Conservation (phyloP, 106 monocot genomes). For the Triglochin maritima region DNA sequence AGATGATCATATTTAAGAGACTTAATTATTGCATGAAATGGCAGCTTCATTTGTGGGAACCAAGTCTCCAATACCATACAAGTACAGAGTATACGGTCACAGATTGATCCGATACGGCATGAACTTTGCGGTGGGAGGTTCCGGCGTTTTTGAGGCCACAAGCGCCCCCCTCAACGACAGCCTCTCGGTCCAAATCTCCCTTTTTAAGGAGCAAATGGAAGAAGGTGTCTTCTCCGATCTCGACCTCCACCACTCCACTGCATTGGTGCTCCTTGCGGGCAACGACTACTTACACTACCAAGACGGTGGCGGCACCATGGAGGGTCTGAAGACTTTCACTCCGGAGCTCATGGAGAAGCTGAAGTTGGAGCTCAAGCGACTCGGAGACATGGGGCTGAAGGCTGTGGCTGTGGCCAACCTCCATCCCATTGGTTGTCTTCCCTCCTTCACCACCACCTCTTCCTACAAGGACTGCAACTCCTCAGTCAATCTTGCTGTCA, state of each 20-base stretch:
- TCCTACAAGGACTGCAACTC: conserved; percentile 14
- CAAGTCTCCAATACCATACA: conserved; percentile 50
- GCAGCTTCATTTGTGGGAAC: conserved; percentile 32
- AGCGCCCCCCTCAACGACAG: conserved; percentile 18
- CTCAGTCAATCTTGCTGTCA: conserved; percentile 7
- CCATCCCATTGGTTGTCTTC: conserved; percentile 21
- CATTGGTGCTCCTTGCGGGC: conserved; percentile 35
- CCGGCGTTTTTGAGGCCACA: conserved; percentile 29
- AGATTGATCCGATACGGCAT: conserved; percentile 34
- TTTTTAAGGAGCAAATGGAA: conserved; percentile 19
- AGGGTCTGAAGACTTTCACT: conserved; percentile 9
- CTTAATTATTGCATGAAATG: too few relatives aligned
- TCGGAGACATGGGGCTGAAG: conserved; percentile 3
- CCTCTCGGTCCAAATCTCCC: conserved; percentile 37
- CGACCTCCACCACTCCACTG: conserved; percentile 21
- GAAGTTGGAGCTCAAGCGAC: conserved; percentile 9
- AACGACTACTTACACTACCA: conserved; percentile 37
- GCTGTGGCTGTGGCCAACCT: conserved; percentile 16
- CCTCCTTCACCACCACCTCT: not conserved
- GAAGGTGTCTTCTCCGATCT: conserved; percentile 13
- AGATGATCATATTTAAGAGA: too few relatives aligned
- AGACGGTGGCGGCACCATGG: conserved; percentile 12
- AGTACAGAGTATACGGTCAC: conserved; percentile 17
- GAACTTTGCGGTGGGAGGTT: conserved; percentile 59
- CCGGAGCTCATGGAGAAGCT: conserved; percentile 11